Percentiles rank a stretch among this genome's conserved stretches.
Conservation (phyloP, 495 filamentous ascomycete species). For the Acidomyces sp. region DNA sequence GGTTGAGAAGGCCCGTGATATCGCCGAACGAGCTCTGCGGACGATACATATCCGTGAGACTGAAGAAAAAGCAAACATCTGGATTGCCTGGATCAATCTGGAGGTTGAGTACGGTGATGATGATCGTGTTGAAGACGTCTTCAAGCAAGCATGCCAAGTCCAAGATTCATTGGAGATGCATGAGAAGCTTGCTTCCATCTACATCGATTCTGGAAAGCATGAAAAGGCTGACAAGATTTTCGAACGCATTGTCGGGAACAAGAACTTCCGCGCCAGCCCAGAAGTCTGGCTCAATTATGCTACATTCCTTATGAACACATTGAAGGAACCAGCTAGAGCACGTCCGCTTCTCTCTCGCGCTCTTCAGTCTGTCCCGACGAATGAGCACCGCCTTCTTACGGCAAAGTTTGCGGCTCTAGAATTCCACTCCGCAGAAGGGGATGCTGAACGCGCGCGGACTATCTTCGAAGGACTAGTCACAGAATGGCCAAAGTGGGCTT, state of each 20-base stretch:
- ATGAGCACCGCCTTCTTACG: conserved; percentile 64
- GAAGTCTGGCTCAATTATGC: conserved; percentile 90
- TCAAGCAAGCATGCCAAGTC: conserved; percentile 86
- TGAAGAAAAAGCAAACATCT: conserved; percentile 83
- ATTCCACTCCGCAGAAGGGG: conserved; percentile 70
- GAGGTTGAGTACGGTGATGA: conserved; percentile 83
- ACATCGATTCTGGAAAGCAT: conserved; percentile 77
- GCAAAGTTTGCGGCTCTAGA: conserved; percentile 82
- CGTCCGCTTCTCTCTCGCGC: conserved; percentile 75
- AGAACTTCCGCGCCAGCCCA: conserved; percentile 53
- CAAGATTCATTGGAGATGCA: conserved; percentile 86
- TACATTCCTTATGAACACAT: conserved; percentile 67
- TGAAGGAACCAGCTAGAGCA: conserved; percentile 54
- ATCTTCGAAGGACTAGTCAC: conserved; percentile 80
- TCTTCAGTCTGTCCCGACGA: conserved; percentile 61
- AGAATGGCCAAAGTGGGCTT: conserved; percentile 74
- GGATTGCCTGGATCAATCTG: conserved; percentile 86
- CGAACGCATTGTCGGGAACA: conserved; percentile 72
- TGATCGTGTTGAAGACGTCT: conserved; percentile 71
- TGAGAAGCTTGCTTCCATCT: conserved; percentile 81
- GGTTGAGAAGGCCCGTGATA: conserved; percentile 66
- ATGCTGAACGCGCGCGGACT: conserved; percentile 82
- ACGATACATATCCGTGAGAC: conserved; percentile 81
- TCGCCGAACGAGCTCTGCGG: conserved; percentile 77
- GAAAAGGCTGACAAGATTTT: conserved; percentile 88